A percentile compares a stretch with the other conserved stretches of the same genome.
Evolutionary conservation across 2,329 filamentous ascomycete genomes (phyloP).

Genomic region (Plectosphaerella sp.): DNA sequence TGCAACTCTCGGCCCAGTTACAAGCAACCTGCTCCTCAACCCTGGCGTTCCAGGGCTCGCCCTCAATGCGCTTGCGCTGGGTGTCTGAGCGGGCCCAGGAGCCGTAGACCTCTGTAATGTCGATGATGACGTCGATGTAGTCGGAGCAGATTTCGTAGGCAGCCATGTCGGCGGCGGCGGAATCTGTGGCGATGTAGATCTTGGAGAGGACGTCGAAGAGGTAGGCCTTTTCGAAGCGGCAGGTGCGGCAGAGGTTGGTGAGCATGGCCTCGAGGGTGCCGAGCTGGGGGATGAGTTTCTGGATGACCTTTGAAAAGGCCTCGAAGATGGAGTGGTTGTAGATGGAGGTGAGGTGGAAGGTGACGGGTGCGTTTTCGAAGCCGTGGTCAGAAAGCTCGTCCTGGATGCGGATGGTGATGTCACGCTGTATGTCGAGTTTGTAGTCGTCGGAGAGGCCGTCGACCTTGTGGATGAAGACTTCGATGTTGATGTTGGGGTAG

Average conservation of each 20-base stretch:
- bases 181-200: slow-evolving; percentile 97
- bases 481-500: slow-evolving; percentile 92
- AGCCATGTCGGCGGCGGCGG: slow-evolving; percentile 85
- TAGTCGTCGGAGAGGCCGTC: slow-evolving; percentile 97
- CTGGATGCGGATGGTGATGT: slow-evolving; percentile 93
- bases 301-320: slow-evolving; percentile 96
- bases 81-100: slow-evolving; percentile 58
- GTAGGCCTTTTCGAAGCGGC: slow-evolving; percentile 96
- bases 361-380: slow-evolving; percentile 88
- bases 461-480: slow-evolving; percentile 98
- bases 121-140: slow-evolving; percentile 97
- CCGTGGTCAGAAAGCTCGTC: slow-evolving; percentile 93
- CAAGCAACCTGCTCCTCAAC: slow-evolving; percentile 64
- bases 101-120: slow-evolving; percentile 93
- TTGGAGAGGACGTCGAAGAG: slow-evolving; percentile 97
- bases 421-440: slow-evolving; percentile 90
- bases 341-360: slow-evolving; percentile 94
- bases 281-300: slow-evolving; percentile 91
- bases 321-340: slow-evolving; percentile 99
- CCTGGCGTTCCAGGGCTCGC: slow-evolving; percentile 54
- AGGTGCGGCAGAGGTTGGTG: slow-evolving; percentile 88
- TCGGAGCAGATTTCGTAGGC: slow-evolving; percentile 98
- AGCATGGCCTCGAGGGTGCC: slow-evolving; percentile 90
- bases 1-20: slow-evolving; percentile 61
- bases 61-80: slow-evolving; percentile 53